A percentile compares a stretch with the other conserved stretches of the same genome.
phyloP scores from a whole-genome alignment of 1,284 basidiomycete species.

The Ceraceosorus bombacis region DNA sequence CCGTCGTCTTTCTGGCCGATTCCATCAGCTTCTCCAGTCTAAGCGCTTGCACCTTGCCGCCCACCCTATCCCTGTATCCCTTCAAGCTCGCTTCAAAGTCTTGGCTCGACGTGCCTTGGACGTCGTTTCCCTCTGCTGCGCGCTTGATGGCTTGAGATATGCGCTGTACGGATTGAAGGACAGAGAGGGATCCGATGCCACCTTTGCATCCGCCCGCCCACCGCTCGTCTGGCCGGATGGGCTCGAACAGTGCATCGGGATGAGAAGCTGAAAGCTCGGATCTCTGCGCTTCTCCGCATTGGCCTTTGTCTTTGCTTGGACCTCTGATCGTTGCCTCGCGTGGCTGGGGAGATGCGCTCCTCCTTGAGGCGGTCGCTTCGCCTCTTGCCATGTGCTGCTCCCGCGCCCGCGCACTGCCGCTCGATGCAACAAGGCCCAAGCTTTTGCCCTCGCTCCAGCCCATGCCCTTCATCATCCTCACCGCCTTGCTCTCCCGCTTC shows the following conservation, averaged over 20 bases:
- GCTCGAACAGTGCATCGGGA: not conserved
- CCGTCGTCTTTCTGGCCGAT: conserved; percentile 9
- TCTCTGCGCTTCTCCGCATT: no score
- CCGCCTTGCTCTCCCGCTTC: conserved; percentile 11
- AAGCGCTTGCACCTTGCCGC: not conserved
- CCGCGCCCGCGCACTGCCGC: not conserved
- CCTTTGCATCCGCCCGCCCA: not conserved
- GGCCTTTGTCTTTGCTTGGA: no score
- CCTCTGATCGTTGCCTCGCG: not conserved
- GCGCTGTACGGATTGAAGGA: not conserved
- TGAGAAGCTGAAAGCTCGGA: not conserved
- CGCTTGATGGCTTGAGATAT: conserved; percentile 1
- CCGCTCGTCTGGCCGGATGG: not conserved
- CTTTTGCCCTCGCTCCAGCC: conserved; percentile 13
- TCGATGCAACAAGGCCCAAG: conserved; percentile 3
- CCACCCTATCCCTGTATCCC: conserved; percentile 7
- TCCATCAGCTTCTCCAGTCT: conserved; percentile 7
- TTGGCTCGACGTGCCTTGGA: not conserved
- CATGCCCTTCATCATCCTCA: conserved; percentile 16
- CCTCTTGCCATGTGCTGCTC: not conserved
- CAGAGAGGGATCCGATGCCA: not conserved
- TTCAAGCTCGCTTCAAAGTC: not conserved
- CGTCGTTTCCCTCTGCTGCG: not conserved
- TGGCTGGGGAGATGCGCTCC: not conserved
- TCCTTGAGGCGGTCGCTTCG: not conserved